Conservation (phyloP, 257 asterid genomes). For the Cinchona pubescens region DNA sequence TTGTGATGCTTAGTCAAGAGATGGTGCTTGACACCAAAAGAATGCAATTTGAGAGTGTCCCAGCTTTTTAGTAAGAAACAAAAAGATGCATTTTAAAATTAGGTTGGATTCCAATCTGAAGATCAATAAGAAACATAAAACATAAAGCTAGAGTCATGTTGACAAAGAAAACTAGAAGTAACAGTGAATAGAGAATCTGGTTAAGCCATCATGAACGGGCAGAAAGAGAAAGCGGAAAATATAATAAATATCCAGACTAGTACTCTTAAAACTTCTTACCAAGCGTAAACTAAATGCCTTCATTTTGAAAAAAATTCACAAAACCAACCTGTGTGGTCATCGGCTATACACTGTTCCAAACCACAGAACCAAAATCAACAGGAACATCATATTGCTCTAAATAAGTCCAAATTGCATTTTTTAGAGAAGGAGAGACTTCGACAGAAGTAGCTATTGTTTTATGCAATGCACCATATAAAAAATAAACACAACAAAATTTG, state of each 20-base stretch:
- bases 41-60: not conserved
- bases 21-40: not conserved
- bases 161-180: no score
- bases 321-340: constrained; percentile 70
- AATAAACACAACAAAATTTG: constrained; percentile 24
- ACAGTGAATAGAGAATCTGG: not conserved
- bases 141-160: no score
- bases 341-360: constrained; percentile 48
- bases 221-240: not conserved
- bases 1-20: not conserved
- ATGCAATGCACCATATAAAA: constrained; percentile 78
- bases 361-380: constrained; percentile 72
- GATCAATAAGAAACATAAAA: no score
- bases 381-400: constrained; percentile 96
- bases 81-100: no score
- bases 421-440: no score
- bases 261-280: not conserved
- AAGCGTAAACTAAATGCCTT: no score
- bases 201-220: not conserved
- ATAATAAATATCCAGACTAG: not conserved
- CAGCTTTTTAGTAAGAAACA: not conserved
- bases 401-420: constrained; percentile 86
- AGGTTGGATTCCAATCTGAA: no score
- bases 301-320: no score
- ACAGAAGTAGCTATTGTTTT: constrained; percentile 71